Percentiles rank a stretch among this genome's conserved stretches.
phyloP scores from a whole-genome alignment of 2,329 filamentous ascomycete genomes.

The Lomentospora prolificans region DNA sequence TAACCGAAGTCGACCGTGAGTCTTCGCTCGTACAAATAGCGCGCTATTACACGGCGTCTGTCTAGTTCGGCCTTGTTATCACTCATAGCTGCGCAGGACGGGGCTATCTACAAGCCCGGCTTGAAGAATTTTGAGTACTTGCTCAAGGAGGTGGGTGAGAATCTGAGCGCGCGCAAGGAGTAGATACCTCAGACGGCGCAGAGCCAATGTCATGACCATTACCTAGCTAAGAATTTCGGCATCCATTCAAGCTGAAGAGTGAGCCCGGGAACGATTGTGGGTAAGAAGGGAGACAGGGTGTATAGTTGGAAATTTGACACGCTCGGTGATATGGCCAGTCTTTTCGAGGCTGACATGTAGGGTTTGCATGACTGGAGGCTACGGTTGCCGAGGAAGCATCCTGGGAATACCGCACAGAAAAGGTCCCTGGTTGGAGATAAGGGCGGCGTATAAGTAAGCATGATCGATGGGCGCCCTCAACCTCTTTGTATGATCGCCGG shows the following conservation, averaged over 20 bases:
- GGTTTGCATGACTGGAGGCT: not conserved
- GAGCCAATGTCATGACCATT: slow-evolving; percentile 61
- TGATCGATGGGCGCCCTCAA: too few relatives aligned
- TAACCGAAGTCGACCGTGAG: slow-evolving; percentile 46
- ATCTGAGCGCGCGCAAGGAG: slow-evolving; percentile 45
- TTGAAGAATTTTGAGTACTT: slow-evolving; percentile 56
- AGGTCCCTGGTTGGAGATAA: too few relatives aligned
- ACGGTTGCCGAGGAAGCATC: too few relatives aligned
- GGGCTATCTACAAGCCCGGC: slow-evolving; percentile 64
- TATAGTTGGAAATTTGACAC: slow-evolving; percentile 48
- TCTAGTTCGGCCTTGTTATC: slow-evolving; percentile 52
- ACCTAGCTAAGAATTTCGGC: slow-evolving; percentile 48
- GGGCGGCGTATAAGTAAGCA: too few relatives aligned
- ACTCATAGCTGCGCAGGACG: slow-evolving; percentile 63
- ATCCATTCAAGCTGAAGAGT: slow-evolving; percentile 54
- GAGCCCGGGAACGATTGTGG: slow-evolving; percentile 30
- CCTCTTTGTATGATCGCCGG: too few relatives aligned
- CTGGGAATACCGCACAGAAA: too few relatives aligned
- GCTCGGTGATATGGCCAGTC: slow-evolving; percentile 47
- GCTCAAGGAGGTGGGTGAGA: slow-evolving; percentile 39
- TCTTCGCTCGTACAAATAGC: slow-evolving; percentile 36
- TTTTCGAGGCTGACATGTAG: slow-evolving; percentile 29
- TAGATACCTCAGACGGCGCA: slow-evolving; percentile 58
- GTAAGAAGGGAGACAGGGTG: slow-evolving; percentile 27
- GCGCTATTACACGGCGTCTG: slow-evolving; percentile 36